phyloP scores from a whole-genome alignment of 768 basidiomycete genomes.

The button mushroom (Agaricus bisporus) region DNA sequence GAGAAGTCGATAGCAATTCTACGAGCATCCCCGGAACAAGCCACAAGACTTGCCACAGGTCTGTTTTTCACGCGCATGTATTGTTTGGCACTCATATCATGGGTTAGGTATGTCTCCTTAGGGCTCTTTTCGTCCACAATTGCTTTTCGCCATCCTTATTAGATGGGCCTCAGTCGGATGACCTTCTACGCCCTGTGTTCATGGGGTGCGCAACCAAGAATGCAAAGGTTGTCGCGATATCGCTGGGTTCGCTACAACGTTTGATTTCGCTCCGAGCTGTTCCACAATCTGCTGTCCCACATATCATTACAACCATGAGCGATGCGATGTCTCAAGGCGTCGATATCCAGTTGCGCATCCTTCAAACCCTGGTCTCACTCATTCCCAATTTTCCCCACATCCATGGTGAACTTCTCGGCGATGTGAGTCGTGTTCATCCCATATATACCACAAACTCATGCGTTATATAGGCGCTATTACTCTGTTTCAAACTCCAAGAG shows the following conservation, averaged over 20 bases:
- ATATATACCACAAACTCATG: background rate
- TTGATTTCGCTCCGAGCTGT: conserved; percentile 85
- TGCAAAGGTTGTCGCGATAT: conserved; percentile 90
- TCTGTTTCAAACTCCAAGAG: conserved; percentile 95
- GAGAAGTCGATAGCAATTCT: conserved; percentile 83
- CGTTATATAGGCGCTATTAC: conserved; percentile 62
- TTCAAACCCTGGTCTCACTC: conserved; percentile 88
- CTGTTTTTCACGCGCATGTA: conserved; percentile 17
- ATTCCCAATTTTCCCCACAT: conserved; percentile 84
- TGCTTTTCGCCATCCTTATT: background rate
- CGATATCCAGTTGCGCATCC: conserved; percentile 91
- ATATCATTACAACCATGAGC: conserved; percentile 78
- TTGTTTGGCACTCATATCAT: conserved; percentile 2
- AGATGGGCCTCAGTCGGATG: conserved; percentile 79
- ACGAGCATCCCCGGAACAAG: conserved; percentile 77
- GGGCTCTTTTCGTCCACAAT: background rate
- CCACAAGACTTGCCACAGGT: conserved; percentile 73
- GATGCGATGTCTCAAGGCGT: conserved; percentile 91
- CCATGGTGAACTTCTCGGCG: conserved; percentile 73
- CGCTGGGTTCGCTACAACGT: conserved; percentile 85
- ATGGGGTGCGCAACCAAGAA: conserved; percentile 94
- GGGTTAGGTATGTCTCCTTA: conserved; percentile 3
- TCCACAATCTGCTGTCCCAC: conserved; percentile 68
- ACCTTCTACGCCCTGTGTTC: conserved; percentile 81
- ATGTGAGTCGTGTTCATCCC: conserved; percentile 45